A percentile compares a stretch with the other conserved stretches of the same genome.
These are phyloP conservation scores for Colletotrichum graminicola DNA, from an alignment of 2,329 filamentous ascomycete genomes.

Conservation along the genomic window DNA sequence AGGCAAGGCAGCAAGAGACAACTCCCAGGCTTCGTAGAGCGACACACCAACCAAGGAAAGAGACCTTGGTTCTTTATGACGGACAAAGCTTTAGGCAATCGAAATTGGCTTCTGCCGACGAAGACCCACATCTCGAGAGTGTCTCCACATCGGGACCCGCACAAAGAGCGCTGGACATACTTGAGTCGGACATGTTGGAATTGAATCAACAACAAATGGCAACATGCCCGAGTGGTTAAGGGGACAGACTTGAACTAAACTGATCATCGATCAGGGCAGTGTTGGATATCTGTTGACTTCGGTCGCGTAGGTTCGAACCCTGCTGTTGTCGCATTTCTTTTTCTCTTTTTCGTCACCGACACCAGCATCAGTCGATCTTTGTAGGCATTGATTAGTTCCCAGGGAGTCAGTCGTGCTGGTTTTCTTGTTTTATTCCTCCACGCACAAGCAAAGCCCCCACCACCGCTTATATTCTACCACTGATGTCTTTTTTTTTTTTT, in stretches of 20 bases:
- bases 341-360: neutral
- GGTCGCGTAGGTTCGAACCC: conserved; percentile 42
- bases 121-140: neutral
- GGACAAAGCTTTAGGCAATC: neutral
- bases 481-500: no score
- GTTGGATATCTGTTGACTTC: conserved; percentile 37
- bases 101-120: rapidly evolving
- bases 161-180: rapidly evolving
- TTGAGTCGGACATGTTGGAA: rapidly evolving
- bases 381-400: no score
- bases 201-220: neutral
- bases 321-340: conserved; percentile 36
- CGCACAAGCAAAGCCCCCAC: neutral
- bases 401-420: neutral
- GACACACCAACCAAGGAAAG: neutral
- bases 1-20: neutral
- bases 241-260: conserved; percentile 37
- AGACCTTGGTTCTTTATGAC: neutral
- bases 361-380: rapidly evolving
- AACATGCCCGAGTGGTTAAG: conserved; percentile 42
- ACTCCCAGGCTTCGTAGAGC: neutral
- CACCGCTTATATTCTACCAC: no score
- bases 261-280: neutral
- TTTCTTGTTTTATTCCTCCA: no score
- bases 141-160: neutral